Base-by-base conservation (phyloP, 805 yeast genomes). In the Candida chauliodis region DNA sequence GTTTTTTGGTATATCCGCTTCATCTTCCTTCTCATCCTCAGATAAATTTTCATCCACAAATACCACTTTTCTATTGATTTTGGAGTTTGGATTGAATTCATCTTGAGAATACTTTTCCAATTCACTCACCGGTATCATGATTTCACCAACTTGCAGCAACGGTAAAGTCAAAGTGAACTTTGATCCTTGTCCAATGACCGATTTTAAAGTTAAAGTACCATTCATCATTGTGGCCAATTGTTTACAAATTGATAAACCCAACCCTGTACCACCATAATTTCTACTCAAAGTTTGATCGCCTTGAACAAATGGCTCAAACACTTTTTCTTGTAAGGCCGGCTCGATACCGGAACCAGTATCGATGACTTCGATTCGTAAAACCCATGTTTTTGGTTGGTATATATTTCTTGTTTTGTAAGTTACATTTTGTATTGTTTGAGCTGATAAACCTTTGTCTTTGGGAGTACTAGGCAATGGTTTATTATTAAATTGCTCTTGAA, bases 11-110 rank as follows among this genome's bases (percentile, higher is more conserved):
- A 11, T 8, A 8, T 30, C 8, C 25, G 17, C 13, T 13, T 19
- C 23, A 14, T 49, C 48, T 17, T 50, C 47, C 21, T 55, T 40
- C n/a, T 49, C 52, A 6, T 44, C 47, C 1, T 62, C 30, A 51
- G 7, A 58, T 43, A 42, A 24, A 56, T 61, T 17, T 58, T 58
- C 28, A 47, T 43, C 21, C 71, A 15, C 48, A 3, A 71, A 52
- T 34, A 47, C 47, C 23, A 60, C 52, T 17, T 63, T 57, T 32
- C 63, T 48, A 11, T 46, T 43, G 20, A 58, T 68, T 44, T 66
- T 73, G 23, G 79, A 69, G 24, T 69, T 51, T 3, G 73, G 70
- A 55, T 81, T 82, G 56, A 81, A 84, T 50, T 79, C 86, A 55
- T 83, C 91, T 35, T 81, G 79, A 51, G 76, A 76, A 30, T 76